Base-by-base conservation (phyloP, 208 protist species). In the Leishmania aethiopica region DNA sequence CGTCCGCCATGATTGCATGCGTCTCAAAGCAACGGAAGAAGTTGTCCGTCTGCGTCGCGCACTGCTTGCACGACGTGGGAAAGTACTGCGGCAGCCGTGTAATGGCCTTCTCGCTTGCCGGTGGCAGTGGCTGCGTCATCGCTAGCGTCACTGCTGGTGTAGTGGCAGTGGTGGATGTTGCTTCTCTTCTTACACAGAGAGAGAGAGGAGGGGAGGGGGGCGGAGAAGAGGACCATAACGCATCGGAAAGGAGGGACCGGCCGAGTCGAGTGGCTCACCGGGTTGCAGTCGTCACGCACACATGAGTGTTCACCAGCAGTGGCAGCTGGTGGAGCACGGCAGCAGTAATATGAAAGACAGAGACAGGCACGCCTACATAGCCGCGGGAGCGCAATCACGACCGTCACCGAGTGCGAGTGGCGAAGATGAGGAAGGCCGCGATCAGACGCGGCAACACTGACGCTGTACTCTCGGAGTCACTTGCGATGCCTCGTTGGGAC, bases 21-120 rank as follows among this genome's bases (percentile, higher is more conserved):
- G 90, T 10, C 79, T 96, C 91, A 84, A 96, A 96, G 78, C 93
- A 96, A 4, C 83, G 57, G 74, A 96, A 96, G 79, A 96, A 96
- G 28, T 71, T 32, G 11, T 94, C 82, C 17, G 93, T 93, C 62
- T 57, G 72, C 47, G 77, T 66, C 0, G 79, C 62, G 85, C 93
- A 96, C 77, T 90, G 72, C 74, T 86, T 89, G 62, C 88, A 88
- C 15, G 82, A 87, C n/a, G 90, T 94, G 3, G 93, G 93, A 76
- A 96, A 96, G 88, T 95, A 96, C 10, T 28, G 84, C 13, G 93
- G 93, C 35, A 96, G 82, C 1, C 76, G 82, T n/a, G 73, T 88
- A 55, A 93, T 86, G 35, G 62, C 74, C 55, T 67, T 49, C 62
- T 87, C 66, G 40, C 70, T 47, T 62, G 53, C 32, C 28, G 51